Conservation (phyloP, 495 filamentous ascomycete species). For the Beverwykella pulmonaria region DNA sequence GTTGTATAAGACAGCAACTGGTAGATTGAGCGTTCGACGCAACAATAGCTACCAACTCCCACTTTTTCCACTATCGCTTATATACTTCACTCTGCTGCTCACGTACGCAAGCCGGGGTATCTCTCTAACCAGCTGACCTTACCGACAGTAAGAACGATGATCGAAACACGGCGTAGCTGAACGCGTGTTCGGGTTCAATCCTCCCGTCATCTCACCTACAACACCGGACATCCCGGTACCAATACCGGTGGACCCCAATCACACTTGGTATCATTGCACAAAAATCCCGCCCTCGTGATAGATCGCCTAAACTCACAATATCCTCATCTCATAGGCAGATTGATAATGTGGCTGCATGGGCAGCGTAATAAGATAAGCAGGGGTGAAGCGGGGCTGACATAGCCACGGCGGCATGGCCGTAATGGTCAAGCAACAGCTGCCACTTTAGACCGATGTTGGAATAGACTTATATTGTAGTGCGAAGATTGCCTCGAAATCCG, state of each 20-base stretch:
- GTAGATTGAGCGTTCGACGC: background rate
- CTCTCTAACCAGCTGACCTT: background rate
- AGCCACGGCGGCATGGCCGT: background rate
- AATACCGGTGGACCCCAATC: background rate
- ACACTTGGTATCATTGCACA: background rate
- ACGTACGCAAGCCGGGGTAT: background rate
- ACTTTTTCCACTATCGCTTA: no score
- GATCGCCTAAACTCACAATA: background rate
- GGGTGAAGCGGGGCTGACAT: background rate
- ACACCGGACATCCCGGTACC: background rate
- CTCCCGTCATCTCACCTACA: background rate
- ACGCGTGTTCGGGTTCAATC: background rate
- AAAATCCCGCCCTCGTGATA: background rate
- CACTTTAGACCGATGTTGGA: background rate
- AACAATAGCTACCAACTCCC: background rate
- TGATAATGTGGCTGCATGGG: background rate
- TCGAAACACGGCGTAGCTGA: background rate
- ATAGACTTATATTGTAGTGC: background rate
- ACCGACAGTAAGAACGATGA: background rate
- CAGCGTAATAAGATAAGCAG: background rate
- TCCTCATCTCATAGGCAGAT: background rate
- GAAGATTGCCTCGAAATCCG: background rate
- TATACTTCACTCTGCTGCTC: background rate
- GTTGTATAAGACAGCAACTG: background rate
- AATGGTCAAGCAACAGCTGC: background rate